Percentiles rank a stretch among this genome's conserved stretches.
Conservation (phyloP, 2,329 filamentous ascomycete species). For the Acrocalymma vagum region DNA sequence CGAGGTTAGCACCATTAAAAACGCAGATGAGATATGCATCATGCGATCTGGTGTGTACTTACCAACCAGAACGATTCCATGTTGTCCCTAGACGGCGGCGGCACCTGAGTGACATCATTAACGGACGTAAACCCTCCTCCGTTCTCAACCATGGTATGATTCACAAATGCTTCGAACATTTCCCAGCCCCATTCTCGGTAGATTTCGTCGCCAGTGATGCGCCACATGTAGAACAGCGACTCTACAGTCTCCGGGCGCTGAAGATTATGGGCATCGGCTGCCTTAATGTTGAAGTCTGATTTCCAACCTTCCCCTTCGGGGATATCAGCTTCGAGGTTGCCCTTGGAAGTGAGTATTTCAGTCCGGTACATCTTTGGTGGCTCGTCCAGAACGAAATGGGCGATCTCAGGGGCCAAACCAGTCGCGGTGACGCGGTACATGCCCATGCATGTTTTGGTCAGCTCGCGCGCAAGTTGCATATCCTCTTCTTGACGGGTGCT, state of each 20-base stretch:
- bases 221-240: constrained; percentile 97
- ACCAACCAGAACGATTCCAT: constrained; percentile 99
- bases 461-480: constrained; percentile 84
- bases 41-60: constrained; percentile 48
- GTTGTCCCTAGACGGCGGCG: constrained; percentile 78
- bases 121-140: constrained; percentile 85
- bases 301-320: constrained; percentile 70
- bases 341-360: constrained; percentile 57
- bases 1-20: constrained; percentile 5
- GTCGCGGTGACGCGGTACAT: constrained; percentile 94
- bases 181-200: constrained; percentile 99
- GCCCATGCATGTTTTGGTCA: constrained; percentile 97
- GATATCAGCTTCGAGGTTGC: constrained; percentile 33
- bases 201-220: constrained; percentile 87
- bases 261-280: constrained; percentile 88
- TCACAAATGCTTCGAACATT: constrained; percentile 93
- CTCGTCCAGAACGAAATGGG: constrained; percentile 81
- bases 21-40: background rate
- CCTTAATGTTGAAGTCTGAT: constrained; percentile 80
- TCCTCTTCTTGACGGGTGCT: constrained; percentile 82
- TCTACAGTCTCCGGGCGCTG: constrained; percentile 98
- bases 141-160: constrained; percentile 81
- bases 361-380: constrained; percentile 68
- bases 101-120: constrained; percentile 75
- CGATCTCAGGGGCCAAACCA: constrained; percentile 93